Evolutionary conservation across 2,329 filamentous ascomycete genomes (phyloP).

Genomic region (Xylaria polymorpha): DNA sequence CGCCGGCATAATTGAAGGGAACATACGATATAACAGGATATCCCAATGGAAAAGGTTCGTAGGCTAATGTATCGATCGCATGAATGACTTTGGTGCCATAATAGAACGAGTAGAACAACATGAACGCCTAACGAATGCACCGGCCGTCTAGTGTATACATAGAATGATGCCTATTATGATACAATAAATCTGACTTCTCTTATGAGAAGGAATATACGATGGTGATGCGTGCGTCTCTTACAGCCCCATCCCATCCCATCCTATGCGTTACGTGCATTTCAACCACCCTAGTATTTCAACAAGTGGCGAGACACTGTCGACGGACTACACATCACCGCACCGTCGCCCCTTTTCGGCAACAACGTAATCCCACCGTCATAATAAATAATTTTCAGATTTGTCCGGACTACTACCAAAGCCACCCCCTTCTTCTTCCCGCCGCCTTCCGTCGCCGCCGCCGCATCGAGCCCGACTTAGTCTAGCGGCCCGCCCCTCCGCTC

Average conservation of each 20-base stretch:
- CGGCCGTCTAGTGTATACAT: conserved; percentile 23
- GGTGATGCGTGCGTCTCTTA: not conserved
- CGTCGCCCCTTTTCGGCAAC: not conserved
- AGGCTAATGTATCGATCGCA: not conserved
- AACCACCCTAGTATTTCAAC: not conserved
- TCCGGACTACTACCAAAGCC: conserved; percentile 55
- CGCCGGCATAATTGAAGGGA: not conserved
- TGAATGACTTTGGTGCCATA: not conserved
- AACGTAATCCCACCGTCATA: not conserved
- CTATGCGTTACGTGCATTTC: not conserved
- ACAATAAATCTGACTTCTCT: conserved; percentile 18
- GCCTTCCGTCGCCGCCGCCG: conserved; percentile 14
- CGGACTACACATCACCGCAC: not conserved
- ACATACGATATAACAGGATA: not conserved
- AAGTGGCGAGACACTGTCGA: not conserved
- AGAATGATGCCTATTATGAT: conserved; percentile 29
- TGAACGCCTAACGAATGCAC: conserved; percentile 32
- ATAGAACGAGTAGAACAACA: conserved; percentile 6
- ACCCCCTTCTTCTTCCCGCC: conserved; percentile 60
- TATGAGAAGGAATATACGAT: not conserved
- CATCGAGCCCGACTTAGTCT: conserved; percentile 60
- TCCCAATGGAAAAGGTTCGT: not conserved
- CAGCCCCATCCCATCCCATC: not conserved
- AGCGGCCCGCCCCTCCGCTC: conserved; percentile 63
- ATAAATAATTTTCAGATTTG: not conserved